A percentile compares a stretch with the other conserved stretches of the same genome.
These are phyloP conservation scores for Aspergillus persii DNA, from an alignment of 2,329 filamentous ascomycete species.

Conservation along the genomic window DNA sequence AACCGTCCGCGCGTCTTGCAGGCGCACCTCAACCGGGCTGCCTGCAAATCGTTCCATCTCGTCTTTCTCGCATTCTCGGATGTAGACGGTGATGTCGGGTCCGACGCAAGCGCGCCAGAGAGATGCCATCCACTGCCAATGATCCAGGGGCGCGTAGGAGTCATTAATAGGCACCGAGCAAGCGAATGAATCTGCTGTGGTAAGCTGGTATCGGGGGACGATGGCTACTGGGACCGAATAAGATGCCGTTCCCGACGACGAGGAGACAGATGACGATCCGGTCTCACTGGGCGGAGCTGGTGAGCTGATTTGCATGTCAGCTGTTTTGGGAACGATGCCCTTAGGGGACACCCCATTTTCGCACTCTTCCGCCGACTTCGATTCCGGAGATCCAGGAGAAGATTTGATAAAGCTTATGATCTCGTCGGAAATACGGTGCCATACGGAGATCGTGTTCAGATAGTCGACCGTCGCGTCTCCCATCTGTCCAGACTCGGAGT, in stretches of 20 bases:
- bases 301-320: slow-evolving; percentile 30
- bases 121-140: slow-evolving; percentile 97
- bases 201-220: slow-evolving; percentile 76
- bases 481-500: slow-evolving; percentile 31
- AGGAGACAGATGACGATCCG: slow-evolving; percentile 23
- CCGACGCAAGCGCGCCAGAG: slow-evolving; percentile 85
- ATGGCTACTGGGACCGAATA: slow-evolving; percentile 66
- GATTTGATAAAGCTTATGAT: slow-evolving; percentile 61
- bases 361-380: slow-evolving; percentile 21
- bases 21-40: slow-evolving; percentile 55
- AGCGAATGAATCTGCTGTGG: slow-evolving; percentile 72
- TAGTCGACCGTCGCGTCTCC: slow-evolving; percentile 56
- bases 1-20: slow-evolving; percentile 50
- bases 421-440: slow-evolving; percentile 73
- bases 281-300: slow-evolving; percentile 28
- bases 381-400: slow-evolving; percentile 13
- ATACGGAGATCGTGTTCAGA: slow-evolving; percentile 65
- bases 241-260: slow-evolving; percentile 15
- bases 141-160: slow-evolving; percentile 75
- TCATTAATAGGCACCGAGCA: slow-evolving; percentile 72
- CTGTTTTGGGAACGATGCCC: slow-evolving; percentile 32
- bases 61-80: slow-evolving; percentile 41
- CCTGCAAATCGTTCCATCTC: slow-evolving; percentile 43
- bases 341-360: slow-evolving; percentile 29
- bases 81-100: slow-evolving; percentile 60